Evolutionary conservation across 2,329 filamentous ascomycete species (phyloP).

Genomic region (Colletotrichum incanum): DNA sequence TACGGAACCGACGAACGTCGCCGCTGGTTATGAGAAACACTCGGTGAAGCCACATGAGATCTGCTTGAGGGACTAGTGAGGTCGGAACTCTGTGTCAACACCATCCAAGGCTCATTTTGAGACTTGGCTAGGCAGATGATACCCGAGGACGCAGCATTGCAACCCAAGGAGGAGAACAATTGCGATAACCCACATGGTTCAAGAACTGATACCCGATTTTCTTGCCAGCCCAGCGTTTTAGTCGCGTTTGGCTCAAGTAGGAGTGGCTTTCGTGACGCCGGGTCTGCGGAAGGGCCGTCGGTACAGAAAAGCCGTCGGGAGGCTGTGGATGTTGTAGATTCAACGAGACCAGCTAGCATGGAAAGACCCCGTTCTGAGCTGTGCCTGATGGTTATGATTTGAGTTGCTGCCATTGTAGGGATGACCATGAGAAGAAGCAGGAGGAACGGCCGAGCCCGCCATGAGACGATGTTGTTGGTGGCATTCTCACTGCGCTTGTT

Average conservation of each 20-base stretch:
- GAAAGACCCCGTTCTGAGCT: background rate
- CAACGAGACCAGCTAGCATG: background rate
- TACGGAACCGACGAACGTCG: background rate
- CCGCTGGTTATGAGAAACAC: background rate
- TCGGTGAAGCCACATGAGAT: background rate
- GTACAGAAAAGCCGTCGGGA: background rate
- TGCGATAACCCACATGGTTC: background rate
- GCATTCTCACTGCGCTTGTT: background rate
- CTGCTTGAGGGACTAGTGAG: background rate
- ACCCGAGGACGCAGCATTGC: background rate
- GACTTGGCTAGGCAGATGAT: background rate
- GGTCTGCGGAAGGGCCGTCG: background rate
- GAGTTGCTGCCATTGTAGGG: background rate
- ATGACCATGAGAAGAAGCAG: background rate
- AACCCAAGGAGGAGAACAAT: background rate
- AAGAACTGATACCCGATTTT: background rate
- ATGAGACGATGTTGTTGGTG: background rate
- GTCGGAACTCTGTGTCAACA: background rate
- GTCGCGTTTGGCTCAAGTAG: background rate
- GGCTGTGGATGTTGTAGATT: background rate
- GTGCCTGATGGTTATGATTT: background rate
- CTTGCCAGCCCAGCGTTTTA: background rate
- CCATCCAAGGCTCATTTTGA: background rate
- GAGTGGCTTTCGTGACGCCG: background rate
- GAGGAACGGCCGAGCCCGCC: background rate